Conservation (phyloP, 2,329 filamentous ascomycete genomes). For the Colletotrichum godetiae region DNA sequence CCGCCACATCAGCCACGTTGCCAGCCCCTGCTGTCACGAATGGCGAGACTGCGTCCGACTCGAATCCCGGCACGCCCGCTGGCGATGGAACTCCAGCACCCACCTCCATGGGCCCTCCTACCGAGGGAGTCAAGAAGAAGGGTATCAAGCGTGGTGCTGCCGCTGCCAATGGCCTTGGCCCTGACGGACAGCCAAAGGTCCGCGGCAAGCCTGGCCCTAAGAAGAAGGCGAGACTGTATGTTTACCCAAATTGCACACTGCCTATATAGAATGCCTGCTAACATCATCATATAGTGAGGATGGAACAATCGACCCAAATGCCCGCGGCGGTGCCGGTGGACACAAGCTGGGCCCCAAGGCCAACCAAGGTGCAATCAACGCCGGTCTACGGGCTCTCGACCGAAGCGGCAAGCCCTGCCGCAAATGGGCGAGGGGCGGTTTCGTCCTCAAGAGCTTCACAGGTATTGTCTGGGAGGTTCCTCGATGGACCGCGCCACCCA, state of each 20-base stretch:
- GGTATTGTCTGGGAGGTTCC: slow-evolving; percentile 84
- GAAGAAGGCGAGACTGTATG: slow-evolving; percentile 95
- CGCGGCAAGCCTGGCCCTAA: slow-evolving; percentile 93
- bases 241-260: slow-evolving; percentile 42
- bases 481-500: slow-evolving; percentile 83
- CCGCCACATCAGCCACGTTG: slow-evolving; percentile 54
- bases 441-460: slow-evolving; percentile 92
- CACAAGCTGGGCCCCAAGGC: slow-evolving; percentile 96
- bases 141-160: slow-evolving; percentile 77
- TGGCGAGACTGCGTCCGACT: slow-evolving; percentile 69
- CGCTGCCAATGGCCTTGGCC: slow-evolving; percentile 68
- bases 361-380: slow-evolving; percentile 97
- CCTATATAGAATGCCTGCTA: slow-evolving; percentile 17
- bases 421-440: slow-evolving; percentile 86
- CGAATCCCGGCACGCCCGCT: slow-evolving; percentile 69
- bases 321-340: slow-evolving; percentile 57
- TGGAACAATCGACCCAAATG: slow-evolving; percentile 69
- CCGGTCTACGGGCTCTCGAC: slow-evolving; percentile 92
- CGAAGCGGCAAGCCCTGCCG: slow-evolving; percentile 91
- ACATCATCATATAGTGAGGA: slow-evolving; percentile 63
- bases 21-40: slow-evolving; percentile 56
- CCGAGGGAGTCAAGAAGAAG: slow-evolving; percentile 78
- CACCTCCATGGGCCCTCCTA: slow-evolving; percentile 68
- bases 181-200: slow-evolving; percentile 74
- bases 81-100: slow-evolving; percentile 67